A percentile compares a stretch with the other conserved stretches of the same genome.
These are phyloP conservation scores for Dipteronia sinensis DNA, from an alignment of 345 rosid genomes.

Conservation along the genomic window DNA sequence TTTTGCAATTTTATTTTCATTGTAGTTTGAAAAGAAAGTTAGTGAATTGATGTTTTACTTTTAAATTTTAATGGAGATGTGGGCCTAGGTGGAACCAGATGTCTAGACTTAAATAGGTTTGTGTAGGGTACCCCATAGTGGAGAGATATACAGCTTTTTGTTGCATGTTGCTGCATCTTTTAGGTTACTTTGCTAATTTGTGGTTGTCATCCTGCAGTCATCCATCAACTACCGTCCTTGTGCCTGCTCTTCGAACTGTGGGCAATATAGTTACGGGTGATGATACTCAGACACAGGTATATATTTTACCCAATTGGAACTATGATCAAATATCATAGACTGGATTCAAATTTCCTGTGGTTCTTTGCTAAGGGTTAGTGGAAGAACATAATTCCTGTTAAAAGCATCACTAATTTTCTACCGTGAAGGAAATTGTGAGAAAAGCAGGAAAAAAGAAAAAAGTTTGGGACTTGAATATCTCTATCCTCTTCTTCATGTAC, in stretches of 20 bases:
- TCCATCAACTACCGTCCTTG: slow-evolving; percentile 32
- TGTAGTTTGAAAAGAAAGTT: not conserved
- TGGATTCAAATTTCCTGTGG: not conserved
- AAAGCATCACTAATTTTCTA: too few species aligned
- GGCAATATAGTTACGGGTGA: slow-evolving; percentile 43
- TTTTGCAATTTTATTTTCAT: not conserved
- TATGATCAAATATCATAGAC: too few species aligned
- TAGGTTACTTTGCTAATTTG: slow-evolving; percentile 11
- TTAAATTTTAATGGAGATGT: not conserved
- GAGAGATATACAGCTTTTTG: not conserved
- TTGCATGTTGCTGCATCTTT: not conserved
- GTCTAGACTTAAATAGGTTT: too few species aligned
- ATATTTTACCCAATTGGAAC: not conserved
- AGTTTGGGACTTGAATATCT: too few species aligned
- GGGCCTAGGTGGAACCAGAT: not conserved
- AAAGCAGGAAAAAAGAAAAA: too few species aligned
- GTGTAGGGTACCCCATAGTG: too few species aligned
- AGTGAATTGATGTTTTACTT: not conserved
- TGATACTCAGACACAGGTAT: slow-evolving; percentile 45
- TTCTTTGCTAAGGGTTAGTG: too few species aligned
- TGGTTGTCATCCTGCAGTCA: slow-evolving; percentile 18
- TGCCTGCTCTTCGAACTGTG: slow-evolving; percentile 39
- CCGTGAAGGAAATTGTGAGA: too few species aligned
- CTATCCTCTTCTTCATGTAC: too few species aligned
- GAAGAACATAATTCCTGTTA: too few species aligned